phyloP scores from a whole-genome alignment of 1,284 basidiomycete genomes.

The Leccinum cinnamomeum region DNA sequence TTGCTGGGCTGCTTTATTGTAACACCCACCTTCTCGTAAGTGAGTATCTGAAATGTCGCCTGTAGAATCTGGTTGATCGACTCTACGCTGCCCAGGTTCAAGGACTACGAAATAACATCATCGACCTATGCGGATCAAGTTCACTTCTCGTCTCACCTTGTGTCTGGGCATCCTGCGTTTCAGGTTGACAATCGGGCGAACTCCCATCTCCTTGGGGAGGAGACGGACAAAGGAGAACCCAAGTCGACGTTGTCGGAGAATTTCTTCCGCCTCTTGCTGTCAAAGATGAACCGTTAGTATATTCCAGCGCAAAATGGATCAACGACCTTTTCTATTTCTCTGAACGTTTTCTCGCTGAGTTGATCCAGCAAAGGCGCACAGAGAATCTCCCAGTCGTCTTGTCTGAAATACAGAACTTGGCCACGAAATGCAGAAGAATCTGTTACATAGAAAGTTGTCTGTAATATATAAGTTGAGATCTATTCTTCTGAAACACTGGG shows the following conservation, averaged over 20 bases:
- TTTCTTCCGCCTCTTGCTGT: slow-evolving; percentile 63
- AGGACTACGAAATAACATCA: slow-evolving; percentile 24
- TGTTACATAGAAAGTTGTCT: slow-evolving; percentile 95
- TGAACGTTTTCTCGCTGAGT: slow-evolving; percentile 67
- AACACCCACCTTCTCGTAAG: slow-evolving; percentile 73
- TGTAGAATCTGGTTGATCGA: slow-evolving; percentile 89
- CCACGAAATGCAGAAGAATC: slow-evolving; percentile 90
- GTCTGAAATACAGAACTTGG: slow-evolving; percentile 87
- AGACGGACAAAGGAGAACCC: slow-evolving; percentile 88
- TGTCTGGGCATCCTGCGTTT: slow-evolving; percentile 54
- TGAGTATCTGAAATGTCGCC: slow-evolving; percentile 81
- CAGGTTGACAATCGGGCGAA: slow-evolving; percentile 94
- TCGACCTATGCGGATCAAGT: background rate
- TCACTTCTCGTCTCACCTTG: slow-evolving; percentile 11
- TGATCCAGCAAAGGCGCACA: slow-evolving; percentile 79
- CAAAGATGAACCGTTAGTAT: slow-evolving; percentile 9
- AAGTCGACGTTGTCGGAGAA: slow-evolving; percentile 66
- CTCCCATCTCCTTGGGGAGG: slow-evolving; percentile 92
- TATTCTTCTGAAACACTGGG: background rate
- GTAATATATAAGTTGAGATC: background rate
- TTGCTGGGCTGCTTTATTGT: background rate
- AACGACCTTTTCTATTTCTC: slow-evolving; percentile 56
- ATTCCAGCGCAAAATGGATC: background rate
- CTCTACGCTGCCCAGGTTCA: slow-evolving; percentile 33
- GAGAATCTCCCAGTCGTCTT: slow-evolving; percentile 89